Evolutionary conservation across 2,329 filamentous ascomycete species (phyloP), one percentile per base, ranked within the genome.

Genomic region (Neoascochyta sp.): DNA sequence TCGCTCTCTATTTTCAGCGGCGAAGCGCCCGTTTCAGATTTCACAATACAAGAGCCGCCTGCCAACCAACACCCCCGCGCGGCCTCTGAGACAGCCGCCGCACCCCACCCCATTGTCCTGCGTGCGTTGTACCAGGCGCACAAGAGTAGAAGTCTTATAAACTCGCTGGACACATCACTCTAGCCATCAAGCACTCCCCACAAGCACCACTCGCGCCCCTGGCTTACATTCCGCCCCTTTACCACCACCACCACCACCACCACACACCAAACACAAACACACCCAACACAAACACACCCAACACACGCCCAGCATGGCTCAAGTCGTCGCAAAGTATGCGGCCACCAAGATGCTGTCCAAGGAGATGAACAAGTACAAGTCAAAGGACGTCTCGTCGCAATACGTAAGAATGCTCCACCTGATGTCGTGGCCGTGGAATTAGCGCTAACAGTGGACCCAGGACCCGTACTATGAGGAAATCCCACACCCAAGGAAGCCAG

Each of bases 381-480:
- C 39, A 44, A 71, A 71, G 53, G 57, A 64, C 6, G 57, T 62
- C 30, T 54, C 50, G 9, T 63, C 59, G 2, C 45, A 54, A 41
- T 61, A 69, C 34, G 69, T 70, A 52, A 52, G 66, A 52, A 7
- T 17, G 19, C 16, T 12, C 18, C 13, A 23, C 12, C 25, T 23
- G 9, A 20, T 24, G 13, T 26, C 13, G 3, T 24, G 32, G 18
- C 33, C 16, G 15, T 16, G 16, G 11, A 22, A 30, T 41, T 19
- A 43, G 34, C 26, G 19, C 20, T n/a, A n/a, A n/a, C n/a, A n/a
- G n/a, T n/a, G n/a, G 31, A 14, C 16, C 25, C 52, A 95, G 86
- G 89, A 96, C 58, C 88, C 89, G 5, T 95, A 88, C 67, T 94
- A 89, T 52, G 86, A 94, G 61, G 73, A 80, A 47, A 80, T 95